These are phyloP conservation scores for Myxozyma sirexii DNA, from an alignment of 805 yeast genomes.

Conservation along the genomic window DNA sequence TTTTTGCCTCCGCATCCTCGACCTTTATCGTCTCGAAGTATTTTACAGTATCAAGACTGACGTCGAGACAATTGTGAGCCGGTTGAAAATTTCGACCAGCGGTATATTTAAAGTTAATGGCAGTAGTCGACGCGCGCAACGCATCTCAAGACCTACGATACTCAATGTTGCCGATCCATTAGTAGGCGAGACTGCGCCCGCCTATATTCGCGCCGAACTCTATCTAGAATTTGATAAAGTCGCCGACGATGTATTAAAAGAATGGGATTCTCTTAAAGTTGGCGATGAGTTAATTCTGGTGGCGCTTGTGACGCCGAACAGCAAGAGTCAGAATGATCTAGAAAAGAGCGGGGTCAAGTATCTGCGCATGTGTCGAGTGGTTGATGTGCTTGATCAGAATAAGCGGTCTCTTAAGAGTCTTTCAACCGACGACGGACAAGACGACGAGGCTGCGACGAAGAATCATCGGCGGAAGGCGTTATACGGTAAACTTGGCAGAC, in stretches of 20 bases:
- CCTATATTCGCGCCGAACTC: constrained; percentile 38
- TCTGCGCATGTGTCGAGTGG: constrained; percentile 38
- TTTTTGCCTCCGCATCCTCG: constrained; percentile 37
- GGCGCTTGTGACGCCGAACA: constrained; percentile 29
- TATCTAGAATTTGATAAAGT: constrained; percentile 32
- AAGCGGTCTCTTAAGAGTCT: constrained; percentile 8
- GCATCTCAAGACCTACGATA: constrained; percentile 29
- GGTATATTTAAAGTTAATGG: constrained; percentile 32
- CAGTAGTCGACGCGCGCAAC: constrained; percentile 36
- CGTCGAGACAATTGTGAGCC: constrained; percentile 33
- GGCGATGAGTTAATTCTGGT: constrained; percentile 39
- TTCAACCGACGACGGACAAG: background rate
- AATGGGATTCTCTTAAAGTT: constrained; percentile 39
- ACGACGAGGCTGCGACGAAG: background rate
- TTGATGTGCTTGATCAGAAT: constrained; percentile 36
- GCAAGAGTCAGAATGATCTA: constrained; percentile 11
- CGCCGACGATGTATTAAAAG: constrained; percentile 25
- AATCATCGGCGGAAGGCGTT: constrained; percentile 23
- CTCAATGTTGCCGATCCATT: constrained; percentile 35
- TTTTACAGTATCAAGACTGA: constrained; percentile 35
- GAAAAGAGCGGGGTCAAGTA: constrained; percentile 36
- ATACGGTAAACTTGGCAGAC: constrained; percentile 16
- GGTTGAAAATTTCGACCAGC: constrained; percentile 29
- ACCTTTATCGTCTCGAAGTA: constrained; percentile 34
- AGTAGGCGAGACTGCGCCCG: constrained; percentile 38